A percentile compares a stretch with the other conserved stretches of the same genome.
These are phyloP conservation scores for Eucalyptus lansdowneana DNA, from an alignment of 345 rosid species.

Conservation along the genomic window DNA sequence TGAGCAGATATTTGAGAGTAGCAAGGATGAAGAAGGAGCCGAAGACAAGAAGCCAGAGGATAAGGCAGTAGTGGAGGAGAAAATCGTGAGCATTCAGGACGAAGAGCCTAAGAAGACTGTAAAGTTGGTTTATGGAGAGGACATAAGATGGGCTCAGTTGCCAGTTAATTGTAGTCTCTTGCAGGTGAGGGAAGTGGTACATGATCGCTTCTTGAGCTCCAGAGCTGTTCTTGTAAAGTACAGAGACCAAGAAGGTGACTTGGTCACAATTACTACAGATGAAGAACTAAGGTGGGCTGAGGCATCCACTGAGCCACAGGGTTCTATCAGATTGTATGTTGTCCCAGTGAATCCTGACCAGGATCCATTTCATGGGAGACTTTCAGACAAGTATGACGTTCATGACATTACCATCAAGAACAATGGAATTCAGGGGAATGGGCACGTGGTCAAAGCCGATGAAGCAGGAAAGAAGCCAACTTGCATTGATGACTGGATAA, in stretches of 20 bases:
- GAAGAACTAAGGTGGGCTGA: slow-evolving; percentile 81
- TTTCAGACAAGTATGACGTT: slow-evolving; percentile 4
- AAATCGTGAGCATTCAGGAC: slow-evolving; percentile 13
- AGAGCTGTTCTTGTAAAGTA: slow-evolving; percentile 67
- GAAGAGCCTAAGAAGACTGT: slow-evolving; percentile 38
- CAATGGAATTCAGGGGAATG: slow-evolving; percentile 1
- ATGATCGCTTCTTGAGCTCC: slow-evolving; percentile 52
- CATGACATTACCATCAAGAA: background rate
- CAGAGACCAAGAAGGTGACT: slow-evolving; percentile 85
- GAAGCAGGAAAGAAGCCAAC: slow-evolving; percentile 10
- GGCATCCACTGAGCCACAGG: slow-evolving; percentile 30
- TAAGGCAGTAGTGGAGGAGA: slow-evolving; percentile 45
- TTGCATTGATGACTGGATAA: slow-evolving; percentile 74
- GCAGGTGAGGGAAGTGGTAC: slow-evolving; percentile 57
- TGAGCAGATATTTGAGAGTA: background rate
- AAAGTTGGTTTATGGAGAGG: slow-evolving; percentile 67
- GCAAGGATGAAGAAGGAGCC: slow-evolving; percentile 12
- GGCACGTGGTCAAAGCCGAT: slow-evolving; percentile 11
- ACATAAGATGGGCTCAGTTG: slow-evolving; percentile 66
- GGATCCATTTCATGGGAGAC: slow-evolving; percentile 40
- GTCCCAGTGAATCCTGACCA: slow-evolving; percentile 52
- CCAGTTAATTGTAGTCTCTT: slow-evolving; percentile 58
- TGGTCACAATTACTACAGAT: slow-evolving; percentile 68
- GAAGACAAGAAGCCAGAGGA: slow-evolving; percentile 36
- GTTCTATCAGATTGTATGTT: slow-evolving; percentile 42